Conservation (phyloP, 2,329 filamentous ascomycete genomes). For the Fusarium piperis region DNA sequence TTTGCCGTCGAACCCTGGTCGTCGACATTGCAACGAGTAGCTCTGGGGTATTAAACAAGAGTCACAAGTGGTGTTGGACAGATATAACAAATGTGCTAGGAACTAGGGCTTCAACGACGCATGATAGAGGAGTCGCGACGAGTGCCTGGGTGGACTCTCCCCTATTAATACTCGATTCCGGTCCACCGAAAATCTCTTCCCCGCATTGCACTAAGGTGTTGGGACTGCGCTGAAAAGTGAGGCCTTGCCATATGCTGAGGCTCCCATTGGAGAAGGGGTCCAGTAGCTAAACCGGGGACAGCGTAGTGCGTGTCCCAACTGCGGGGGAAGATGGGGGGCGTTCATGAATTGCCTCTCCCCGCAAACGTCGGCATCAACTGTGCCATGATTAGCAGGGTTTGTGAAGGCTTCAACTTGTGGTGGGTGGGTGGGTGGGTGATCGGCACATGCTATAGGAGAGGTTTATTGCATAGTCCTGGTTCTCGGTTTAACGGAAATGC, state of each 20-base stretch:
- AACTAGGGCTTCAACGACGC: background rate
- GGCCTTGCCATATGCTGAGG: background rate
- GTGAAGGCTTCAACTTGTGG: background rate
- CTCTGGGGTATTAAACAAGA: background rate
- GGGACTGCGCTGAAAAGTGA: background rate
- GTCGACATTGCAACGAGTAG: conserved; percentile 9
- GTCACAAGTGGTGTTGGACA: background rate
- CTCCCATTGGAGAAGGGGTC: background rate
- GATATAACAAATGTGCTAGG: background rate
- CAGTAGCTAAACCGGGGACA: background rate
- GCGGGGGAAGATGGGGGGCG: background rate
- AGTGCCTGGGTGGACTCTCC: conserved; percentile 1
- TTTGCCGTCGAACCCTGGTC: conserved; percentile 29
- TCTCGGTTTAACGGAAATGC: background rate
- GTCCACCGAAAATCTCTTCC: conserved; percentile 6
- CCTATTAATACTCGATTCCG: conserved; percentile 14
- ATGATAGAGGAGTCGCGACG: background rate
- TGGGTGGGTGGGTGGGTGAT: background rate
- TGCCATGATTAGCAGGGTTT: background rate
- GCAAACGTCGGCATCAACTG: background rate
- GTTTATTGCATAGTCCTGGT: background rate
- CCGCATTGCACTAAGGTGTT: conserved; percentile 3
- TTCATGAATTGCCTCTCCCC: background rate
- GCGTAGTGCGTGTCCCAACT: background rate
- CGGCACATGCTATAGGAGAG: background rate